phyloP scores from a whole-genome alignment of 2,329 filamentous ascomycete species.

The Atkinsonella hypoxylon region DNA sequence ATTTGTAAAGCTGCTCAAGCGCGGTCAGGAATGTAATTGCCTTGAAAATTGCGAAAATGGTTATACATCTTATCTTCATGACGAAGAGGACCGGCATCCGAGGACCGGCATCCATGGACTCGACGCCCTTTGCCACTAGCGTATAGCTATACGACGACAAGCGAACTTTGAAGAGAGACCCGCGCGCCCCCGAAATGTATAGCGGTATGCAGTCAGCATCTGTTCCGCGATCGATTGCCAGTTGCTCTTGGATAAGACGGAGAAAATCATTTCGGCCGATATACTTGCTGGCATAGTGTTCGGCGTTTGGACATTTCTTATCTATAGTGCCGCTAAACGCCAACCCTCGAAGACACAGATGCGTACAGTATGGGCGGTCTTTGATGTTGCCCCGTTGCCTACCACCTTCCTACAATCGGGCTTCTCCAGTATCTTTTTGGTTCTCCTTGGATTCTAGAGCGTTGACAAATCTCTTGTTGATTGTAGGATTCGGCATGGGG shows the following conservation, averaged over 20 bases:
- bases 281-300: slow-evolving; percentile 13
- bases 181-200: slow-evolving; percentile 15
- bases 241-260: slow-evolving; percentile 15
- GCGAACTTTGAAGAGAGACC: slow-evolving; percentile 25
- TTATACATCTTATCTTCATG: slow-evolving; percentile 22
- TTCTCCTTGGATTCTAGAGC: not conserved
- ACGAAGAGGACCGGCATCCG: no score
- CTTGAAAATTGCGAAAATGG: slow-evolving; percentile 18
- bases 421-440: no score
- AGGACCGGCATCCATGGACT: slow-evolving; percentile 10
- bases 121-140: slow-evolving; percentile 27
- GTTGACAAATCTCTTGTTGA: no score
- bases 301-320: slow-evolving; percentile 3
- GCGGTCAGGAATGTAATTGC: slow-evolving; percentile 22
- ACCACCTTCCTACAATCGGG: no score
- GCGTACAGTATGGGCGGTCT: slow-evolving; percentile 3
- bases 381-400: no score
- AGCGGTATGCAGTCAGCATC: slow-evolving; percentile 20
- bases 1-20: slow-evolving; percentile 13
- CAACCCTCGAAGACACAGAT: slow-evolving; percentile 4
- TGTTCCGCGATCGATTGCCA: slow-evolving; percentile 17
- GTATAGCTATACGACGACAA: slow-evolving; percentile 24
- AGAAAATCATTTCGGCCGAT: slow-evolving; percentile 16
- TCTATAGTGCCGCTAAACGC: slow-evolving; percentile 1
- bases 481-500: not conserved